Evolutionary conservation across 805 yeast species (phyloP).

Genomic region (Schizosaccharomyces japonicus): DNA sequence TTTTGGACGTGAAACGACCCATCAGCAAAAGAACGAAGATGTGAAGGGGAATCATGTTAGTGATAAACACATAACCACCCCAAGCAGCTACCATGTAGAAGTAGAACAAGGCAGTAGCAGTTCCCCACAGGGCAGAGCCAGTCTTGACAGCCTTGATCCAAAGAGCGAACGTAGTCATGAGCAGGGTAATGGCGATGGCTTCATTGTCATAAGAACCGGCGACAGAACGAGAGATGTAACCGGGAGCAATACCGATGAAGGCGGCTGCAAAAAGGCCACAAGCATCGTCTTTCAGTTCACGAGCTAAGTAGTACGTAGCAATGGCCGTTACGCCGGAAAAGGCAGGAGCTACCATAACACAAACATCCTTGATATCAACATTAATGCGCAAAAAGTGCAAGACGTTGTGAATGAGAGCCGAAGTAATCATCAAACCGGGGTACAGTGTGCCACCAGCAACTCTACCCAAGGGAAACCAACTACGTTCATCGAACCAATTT

Average conservation of each 20-base stretch:
- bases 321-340: conserved; percentile 81
- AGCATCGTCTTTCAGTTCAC: conserved; percentile 68
- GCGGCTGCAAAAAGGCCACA: conserved; percentile 84
- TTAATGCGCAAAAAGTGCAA: conserved; percentile 50
- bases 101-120: conserved; percentile 66
- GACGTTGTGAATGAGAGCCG: conserved; percentile 67
- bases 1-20: conserved; percentile 73
- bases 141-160: conserved; percentile 88
- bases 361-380: conserved; percentile 78
- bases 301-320: conserved; percentile 66
- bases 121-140: conserved; percentile 69
- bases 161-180: conserved; percentile 83
- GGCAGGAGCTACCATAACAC: conserved; percentile 91
- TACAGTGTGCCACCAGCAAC: conserved; percentile 97
- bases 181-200: conserved; percentile 87
- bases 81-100: conserved; percentile 98
- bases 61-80: conserved; percentile 98
- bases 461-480: conserved; percentile 97
- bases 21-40: conserved; percentile 69
- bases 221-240: conserved; percentile 83
- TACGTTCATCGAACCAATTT: conserved; percentile 95
- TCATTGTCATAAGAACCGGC: conserved; percentile 98
- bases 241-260: conserved; percentile 94
- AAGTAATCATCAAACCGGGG: conserved; percentile 95
- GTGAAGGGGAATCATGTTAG: conserved; percentile 89